Conservation (phyloP, 805 yeast species). For the Jamesozyma lodderae region DNA sequence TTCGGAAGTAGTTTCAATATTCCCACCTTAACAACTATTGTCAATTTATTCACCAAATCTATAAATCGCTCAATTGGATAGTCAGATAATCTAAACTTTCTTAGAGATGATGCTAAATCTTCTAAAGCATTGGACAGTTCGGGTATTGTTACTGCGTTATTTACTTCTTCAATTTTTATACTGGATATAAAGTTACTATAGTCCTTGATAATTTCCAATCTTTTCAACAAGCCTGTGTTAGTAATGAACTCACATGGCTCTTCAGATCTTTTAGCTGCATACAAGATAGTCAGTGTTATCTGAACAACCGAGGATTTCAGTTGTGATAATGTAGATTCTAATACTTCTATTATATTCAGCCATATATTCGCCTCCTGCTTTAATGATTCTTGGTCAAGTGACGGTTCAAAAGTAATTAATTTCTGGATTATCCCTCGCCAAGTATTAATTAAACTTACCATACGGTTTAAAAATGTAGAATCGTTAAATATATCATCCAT, state of each 20-base stretch:
- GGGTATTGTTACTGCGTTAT: constrained; percentile 37
- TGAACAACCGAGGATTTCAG: constrained; percentile 44
- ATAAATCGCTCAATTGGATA: constrained; percentile 63
- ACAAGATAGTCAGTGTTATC: constrained; percentile 50
- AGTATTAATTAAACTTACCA: constrained; percentile 60
- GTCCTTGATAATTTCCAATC: constrained; percentile 41
- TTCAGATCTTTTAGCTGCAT: constrained; percentile 62
- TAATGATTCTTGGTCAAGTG: constrained; percentile 46
- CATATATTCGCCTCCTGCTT: constrained; percentile 70
- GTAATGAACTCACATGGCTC: constrained; percentile 50
- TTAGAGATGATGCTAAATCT: constrained; percentile 51
- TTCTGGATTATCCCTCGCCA: constrained; percentile 64
- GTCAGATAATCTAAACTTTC: constrained; percentile 46
- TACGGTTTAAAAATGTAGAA: constrained; percentile 48
- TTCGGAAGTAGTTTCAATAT: constrained; percentile 35
- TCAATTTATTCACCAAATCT: constrained; percentile 53
- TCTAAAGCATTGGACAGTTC: constrained; percentile 39
- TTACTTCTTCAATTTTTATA: constrained; percentile 55
- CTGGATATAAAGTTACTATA: constrained; percentile 60
- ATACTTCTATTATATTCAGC: constrained; percentile 58
- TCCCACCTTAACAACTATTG: constrained; percentile 45
- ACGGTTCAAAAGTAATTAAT: constrained; percentile 36
- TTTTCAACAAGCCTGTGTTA: constrained; percentile 58
- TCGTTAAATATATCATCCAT: constrained; percentile 38
- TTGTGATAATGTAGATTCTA: constrained; percentile 50